Evolutionary conservation across 371 early-diverging fungal species (phyloP).

Genomic region (Mortierella sp.): DNA sequence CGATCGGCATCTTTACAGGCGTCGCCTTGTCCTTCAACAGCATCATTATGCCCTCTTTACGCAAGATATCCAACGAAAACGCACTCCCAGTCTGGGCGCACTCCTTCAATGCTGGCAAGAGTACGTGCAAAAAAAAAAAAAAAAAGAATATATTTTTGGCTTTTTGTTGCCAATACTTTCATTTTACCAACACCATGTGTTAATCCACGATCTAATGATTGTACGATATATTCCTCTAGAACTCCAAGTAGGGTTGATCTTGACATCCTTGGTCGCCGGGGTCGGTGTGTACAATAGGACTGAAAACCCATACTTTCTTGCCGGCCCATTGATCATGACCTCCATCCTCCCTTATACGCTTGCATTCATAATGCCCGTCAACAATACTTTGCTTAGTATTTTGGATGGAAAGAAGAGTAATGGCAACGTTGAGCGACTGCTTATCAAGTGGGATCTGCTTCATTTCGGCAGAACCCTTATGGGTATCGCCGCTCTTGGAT

Average conservation of each 20-base stretch:
- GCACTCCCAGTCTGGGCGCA: slow-evolving; percentile 39
- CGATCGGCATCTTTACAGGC: slow-evolving; percentile 38
- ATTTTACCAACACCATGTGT: no score
- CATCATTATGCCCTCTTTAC: slow-evolving; percentile 32
- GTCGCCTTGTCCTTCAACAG: slow-evolving; percentile 29
- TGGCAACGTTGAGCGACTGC: slow-evolving; percentile 7
- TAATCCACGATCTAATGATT: no score
- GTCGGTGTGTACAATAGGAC: slow-evolving; percentile 27
- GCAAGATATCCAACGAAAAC: not conserved
- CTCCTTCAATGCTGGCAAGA: slow-evolving; percentile 13
- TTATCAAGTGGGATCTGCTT: slow-evolving; percentile 30
- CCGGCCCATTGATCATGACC: slow-evolving; percentile 22
- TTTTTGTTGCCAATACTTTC: no score
- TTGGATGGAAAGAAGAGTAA: slow-evolving; percentile 1
- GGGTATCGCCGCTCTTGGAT: slow-evolving; percentile 14
- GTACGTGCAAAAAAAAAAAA: not conserved
- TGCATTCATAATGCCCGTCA: slow-evolving; percentile 30
- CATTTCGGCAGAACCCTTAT: slow-evolving; percentile 32
- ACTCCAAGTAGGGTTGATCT: slow-evolving; percentile 16
- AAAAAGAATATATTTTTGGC: no score
- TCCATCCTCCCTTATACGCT: slow-evolving; percentile 34
- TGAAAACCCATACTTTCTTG: slow-evolving; percentile 30
- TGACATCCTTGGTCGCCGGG: slow-evolving; percentile 10
- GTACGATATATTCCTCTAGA: slow-evolving; percentile 6
- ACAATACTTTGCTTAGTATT: slow-evolving; percentile 22